Conservation (phyloP, 768 basidiomycete genomes). For the Phlebiopsis flavidoalba region DNA sequence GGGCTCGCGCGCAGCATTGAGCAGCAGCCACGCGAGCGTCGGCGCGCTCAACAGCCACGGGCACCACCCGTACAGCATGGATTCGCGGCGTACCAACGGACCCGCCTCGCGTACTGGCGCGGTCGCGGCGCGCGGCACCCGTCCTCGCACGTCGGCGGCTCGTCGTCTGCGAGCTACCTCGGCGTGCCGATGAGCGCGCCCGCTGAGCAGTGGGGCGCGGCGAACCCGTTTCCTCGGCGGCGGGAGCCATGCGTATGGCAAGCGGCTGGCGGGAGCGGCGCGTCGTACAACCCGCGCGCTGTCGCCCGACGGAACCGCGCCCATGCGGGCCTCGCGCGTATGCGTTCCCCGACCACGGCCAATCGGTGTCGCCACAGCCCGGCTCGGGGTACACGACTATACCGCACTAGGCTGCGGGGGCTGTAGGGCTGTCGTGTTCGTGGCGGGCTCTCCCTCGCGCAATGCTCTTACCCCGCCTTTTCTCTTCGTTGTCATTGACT, state of each 20-base stretch:
- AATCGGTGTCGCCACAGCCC: conserved; percentile 26
- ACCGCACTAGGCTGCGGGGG: conserved; percentile 27
- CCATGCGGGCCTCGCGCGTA: conserved; percentile 17
- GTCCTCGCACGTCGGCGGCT: conserved; percentile 10
- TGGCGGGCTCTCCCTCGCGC: too few relatives aligned
- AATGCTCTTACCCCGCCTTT: too few relatives aligned
- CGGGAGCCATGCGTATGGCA: neutral
- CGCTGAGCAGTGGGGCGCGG: too few relatives aligned
- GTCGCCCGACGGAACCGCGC: neutral
- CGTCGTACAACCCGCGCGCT: neutral
- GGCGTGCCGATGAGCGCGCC: conserved; percentile 16
- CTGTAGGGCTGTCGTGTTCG: too few relatives aligned
- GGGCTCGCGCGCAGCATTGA: conserved; percentile 23
- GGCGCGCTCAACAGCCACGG: conserved; percentile 16
- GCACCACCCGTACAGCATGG: conserved; percentile 18
- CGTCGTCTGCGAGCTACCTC: conserved; percentile 12
- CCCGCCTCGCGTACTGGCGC: conserved; percentile 13
- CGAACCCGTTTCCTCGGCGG: conserved; percentile 13
- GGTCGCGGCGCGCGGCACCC: conserved; percentile 17
- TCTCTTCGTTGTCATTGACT: too few relatives aligned
- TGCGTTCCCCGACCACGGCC: conserved; percentile 22
- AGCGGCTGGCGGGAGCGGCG: neutral
- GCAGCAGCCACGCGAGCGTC: conserved; percentile 20
- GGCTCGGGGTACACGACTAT: conserved; percentile 30
- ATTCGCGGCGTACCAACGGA: conserved; percentile 11